Percentiles rank a stretch among this genome's conserved stretches.
Conservation (phyloP, 352 stramenopile species). For the Peronospora belbahrii region DNA sequence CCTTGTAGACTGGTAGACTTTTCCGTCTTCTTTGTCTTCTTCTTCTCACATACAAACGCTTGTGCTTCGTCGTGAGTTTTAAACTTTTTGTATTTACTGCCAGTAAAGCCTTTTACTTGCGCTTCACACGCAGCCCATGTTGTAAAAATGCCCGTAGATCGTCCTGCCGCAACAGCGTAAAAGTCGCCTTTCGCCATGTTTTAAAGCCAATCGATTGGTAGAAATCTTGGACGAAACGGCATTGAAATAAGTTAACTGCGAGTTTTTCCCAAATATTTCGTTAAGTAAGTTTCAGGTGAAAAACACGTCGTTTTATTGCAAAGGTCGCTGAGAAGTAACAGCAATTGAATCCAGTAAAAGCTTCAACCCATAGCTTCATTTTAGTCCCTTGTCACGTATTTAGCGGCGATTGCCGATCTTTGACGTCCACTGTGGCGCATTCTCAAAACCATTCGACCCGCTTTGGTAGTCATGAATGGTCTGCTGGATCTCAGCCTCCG, state of each 20-base stretch:
- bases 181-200: conserved; percentile 5
- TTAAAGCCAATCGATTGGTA: background rate
- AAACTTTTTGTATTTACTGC: conserved; percentile 63
- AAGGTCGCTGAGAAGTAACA: too few species aligned
- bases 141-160: conserved; percentile 44
- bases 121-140: conserved; percentile 42
- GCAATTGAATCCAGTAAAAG: too few species aligned
- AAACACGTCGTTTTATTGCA: too few species aligned
- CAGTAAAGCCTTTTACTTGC: conserved; percentile 50
- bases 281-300: too few species aligned
- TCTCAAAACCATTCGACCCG: conserved; percentile 60
- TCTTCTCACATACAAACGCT: conserved; percentile 37
- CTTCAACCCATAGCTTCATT: background rate
- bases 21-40: too few species aligned
- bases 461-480: conserved; percentile 48
- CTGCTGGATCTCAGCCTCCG: conserved; percentile 41
- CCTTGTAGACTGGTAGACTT: too few species aligned
- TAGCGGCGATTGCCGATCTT: conserved; percentile 32
- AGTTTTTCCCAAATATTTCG: too few species aligned
- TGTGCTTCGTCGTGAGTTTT: conserved; percentile 36
- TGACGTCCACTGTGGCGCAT: conserved; percentile 45
- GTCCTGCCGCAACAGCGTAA: conserved; percentile 13
- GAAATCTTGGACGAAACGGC: too few species aligned
- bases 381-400: background rate
- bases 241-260: too few species aligned